Conservation (phyloP, 2,329 filamentous ascomycete genomes). For the Cladosporium sp. region DNA sequence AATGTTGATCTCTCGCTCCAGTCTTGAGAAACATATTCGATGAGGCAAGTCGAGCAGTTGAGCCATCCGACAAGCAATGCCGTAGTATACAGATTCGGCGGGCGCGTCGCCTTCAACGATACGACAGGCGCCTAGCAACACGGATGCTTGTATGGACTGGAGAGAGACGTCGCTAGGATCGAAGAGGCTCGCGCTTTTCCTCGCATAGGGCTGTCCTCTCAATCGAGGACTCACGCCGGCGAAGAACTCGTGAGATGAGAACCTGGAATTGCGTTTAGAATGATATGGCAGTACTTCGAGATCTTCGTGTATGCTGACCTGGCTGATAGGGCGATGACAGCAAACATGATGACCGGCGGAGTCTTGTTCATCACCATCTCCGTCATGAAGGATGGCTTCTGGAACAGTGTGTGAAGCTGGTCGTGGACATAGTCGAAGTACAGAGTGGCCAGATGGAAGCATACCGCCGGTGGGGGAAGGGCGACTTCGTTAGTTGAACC, state of each 20-base stretch:
- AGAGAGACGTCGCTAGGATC: conserved; percentile 19
- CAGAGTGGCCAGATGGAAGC: conserved; percentile 16
- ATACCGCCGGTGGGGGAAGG: conserved; percentile 15
- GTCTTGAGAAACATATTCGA: neutral
- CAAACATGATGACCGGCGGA: conserved; percentile 19
- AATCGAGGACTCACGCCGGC: conserved; percentile 4
- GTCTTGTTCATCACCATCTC: conserved; percentile 14
- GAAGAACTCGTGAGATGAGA: conserved; percentile 16
- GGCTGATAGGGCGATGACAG: conserved; percentile 15
- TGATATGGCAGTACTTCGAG: neutral
- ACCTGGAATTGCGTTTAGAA: neutral
- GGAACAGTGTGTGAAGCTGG: conserved; percentile 18
- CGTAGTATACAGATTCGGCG: conserved; percentile 19
- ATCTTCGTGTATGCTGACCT: neutral
- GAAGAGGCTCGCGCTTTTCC: conserved; percentile 20
- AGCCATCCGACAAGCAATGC: conserved; percentile 17
- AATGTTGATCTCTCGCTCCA: conserved; percentile 18
- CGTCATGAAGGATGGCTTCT: conserved; percentile 19
- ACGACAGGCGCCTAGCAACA: conserved; percentile 13
- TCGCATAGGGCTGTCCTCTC: conserved; percentile 2
- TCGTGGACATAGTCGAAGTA: conserved; percentile 22
- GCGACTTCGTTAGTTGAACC: neutral
- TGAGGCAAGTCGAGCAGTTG: conserved; percentile 14
- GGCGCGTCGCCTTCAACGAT: conserved; percentile 12
- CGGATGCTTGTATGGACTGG: conserved; percentile 16